Evolutionary conservation across 495 filamentous ascomycete species (phyloP).

Genomic region (Endocarpon pusillum): DNA sequence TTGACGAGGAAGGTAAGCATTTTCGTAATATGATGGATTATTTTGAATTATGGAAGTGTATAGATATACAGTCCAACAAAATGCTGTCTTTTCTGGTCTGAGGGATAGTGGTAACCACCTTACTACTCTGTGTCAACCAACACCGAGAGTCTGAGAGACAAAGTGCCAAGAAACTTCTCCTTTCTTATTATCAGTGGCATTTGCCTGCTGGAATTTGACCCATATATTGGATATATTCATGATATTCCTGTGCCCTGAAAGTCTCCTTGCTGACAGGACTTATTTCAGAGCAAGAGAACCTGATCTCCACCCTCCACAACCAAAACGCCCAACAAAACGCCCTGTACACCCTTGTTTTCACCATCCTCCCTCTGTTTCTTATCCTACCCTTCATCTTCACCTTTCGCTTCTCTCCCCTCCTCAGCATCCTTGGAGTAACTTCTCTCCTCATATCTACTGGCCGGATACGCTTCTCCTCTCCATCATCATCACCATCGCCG

Average conservation of each 20-base stretch:
- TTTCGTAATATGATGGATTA: constrained; percentile 4
- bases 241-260: background rate
- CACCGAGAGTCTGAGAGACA: constrained; percentile 31
- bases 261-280: no score
- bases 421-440: background rate
- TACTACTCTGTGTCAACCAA: no score
- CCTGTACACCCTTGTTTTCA: background rate
- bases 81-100: no score
- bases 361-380: background rate
- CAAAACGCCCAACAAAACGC: background rate
- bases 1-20: constrained; percentile 45
- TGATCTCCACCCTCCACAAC: background rate
- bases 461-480: background rate
- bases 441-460: background rate
- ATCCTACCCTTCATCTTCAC: background rate
- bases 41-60: constrained; percentile 5
- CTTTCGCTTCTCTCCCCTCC: background rate
- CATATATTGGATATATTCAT: background rate
- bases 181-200: background rate
- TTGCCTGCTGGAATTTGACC: no score
- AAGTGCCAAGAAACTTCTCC: constrained; percentile 25
- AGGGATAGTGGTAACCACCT: no score
- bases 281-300: background rate
- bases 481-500: background rate
- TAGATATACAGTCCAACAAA: constrained; percentile 45